A percentile compares a stretch with the other conserved stretches of the same genome.
phyloP scores from a whole-genome alignment of 331 rosid species.

The Telfairia occidentalis region DNA sequence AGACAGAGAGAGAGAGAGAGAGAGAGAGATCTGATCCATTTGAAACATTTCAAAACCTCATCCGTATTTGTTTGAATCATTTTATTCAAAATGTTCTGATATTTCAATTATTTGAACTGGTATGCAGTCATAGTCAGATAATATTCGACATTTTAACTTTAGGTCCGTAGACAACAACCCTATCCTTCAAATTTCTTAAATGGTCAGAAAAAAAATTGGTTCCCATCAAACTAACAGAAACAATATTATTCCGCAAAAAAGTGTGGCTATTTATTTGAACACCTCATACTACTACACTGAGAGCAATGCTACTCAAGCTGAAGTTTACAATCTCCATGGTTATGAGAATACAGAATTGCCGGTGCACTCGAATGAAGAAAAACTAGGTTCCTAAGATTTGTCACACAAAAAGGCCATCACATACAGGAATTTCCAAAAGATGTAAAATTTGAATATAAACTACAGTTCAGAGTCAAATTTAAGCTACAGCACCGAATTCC shows the following conservation, averaged over 20 bases:
- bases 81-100: neutral
- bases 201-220: neutral
- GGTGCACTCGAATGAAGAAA: neutral
- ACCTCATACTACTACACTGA: neutral
- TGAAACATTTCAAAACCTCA: neutral
- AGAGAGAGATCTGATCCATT: neutral
- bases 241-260: neutral
- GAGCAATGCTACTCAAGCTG: neutral
- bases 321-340: neutral
- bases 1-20: neutral
- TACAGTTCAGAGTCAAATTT: neutral
- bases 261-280: neutral
- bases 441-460: slow-evolving; percentile 1
- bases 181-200: neutral
- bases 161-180: neutral
- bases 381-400: neutral
- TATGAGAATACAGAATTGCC: neutral
- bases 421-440: neutral
- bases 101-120: neutral
- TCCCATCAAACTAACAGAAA: neutral
- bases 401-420: neutral
- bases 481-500: slow-evolving; percentile 55
- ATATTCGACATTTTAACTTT: neutral
- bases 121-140: neutral
- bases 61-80: neutral